Conservation (phyloP, 306 rosid genomes). For the Senna tora region DNA sequence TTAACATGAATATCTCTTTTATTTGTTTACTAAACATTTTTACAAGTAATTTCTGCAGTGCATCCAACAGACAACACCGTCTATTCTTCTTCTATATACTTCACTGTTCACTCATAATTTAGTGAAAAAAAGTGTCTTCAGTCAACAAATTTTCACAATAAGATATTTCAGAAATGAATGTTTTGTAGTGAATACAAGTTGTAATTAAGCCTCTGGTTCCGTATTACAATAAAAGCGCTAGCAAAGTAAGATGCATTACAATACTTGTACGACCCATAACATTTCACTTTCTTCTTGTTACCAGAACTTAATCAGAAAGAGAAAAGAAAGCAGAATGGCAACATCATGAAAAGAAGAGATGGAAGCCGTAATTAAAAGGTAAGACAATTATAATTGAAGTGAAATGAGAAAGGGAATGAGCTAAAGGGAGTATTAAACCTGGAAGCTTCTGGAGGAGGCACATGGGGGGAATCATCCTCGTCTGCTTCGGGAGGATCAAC, state of each 20-base stretch:
- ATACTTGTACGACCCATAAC: not conserved
- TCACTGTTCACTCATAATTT: not conserved
- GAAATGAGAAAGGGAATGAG: conserved; percentile 12
- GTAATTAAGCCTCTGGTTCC: not conserved
- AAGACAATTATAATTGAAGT: too few relatives aligned
- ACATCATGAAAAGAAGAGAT: not conserved
- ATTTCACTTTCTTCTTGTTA: conserved; percentile 15
- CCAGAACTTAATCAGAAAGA: not conserved
- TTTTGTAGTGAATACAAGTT: not conserved
- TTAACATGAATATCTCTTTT: not conserved
- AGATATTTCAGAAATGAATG: not conserved
- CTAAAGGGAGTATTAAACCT: conserved; percentile 38
- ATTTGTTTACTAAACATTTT: not conserved
- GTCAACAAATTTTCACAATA: not conserved
- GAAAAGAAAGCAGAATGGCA: not conserved
- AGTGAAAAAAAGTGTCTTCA: not conserved
- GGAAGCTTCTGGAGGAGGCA: conserved; percentile 49
- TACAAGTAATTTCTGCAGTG: not conserved
- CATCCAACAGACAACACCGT: not conserved
- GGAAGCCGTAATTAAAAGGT: not conserved
- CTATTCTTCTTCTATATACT: not conserved
- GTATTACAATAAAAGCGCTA: not conserved
- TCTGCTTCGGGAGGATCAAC: conserved; percentile 77
- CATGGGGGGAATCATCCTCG: conserved; percentile 48
- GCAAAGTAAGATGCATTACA: not conserved